Evolutionary conservation across 108 stramenopile genomes (phyloP).

Genomic region (Skeletonema menzelii): DNA sequence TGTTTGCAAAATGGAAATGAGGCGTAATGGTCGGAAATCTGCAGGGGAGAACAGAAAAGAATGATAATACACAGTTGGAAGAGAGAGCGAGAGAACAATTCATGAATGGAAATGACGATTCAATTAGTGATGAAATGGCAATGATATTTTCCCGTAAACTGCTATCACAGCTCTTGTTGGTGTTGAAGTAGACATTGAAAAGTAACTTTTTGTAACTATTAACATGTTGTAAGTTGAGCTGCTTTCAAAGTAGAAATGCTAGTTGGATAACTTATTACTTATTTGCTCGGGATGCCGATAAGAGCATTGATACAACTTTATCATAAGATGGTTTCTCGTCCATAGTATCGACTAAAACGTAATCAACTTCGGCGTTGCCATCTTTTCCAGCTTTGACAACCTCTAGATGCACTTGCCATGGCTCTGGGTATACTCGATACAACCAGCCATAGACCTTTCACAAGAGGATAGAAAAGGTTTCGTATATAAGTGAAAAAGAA

Average conservation of each 20-base stretch:
- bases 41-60: neutral
- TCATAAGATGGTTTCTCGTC: constrained; percentile 47
- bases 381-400: constrained; percentile 34
- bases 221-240: neutral
- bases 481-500: constrained; percentile 30
- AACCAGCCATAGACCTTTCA: constrained; percentile 40
- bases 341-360: constrained; percentile 35
- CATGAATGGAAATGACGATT: neutral
- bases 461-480: neutral
- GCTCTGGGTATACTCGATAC: constrained; percentile 77
- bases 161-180: neutral
- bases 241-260: neutral
- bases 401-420: constrained; percentile 80
- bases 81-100: neutral
- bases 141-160: neutral
- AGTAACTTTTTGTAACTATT: constrained; percentile 3
- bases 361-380: constrained; percentile 39
- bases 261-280: neutral
- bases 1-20: neutral
- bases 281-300: constrained; percentile 21
- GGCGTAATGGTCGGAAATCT: neutral
- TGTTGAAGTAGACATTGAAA: neutral
- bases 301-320: constrained; percentile 31
- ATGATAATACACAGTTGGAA: neutral
- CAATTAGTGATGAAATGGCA: neutral